phyloP scores from a whole-genome alignment of 1,139 yeast genomes.

The Nakaseomyces glabratus region DNA sequence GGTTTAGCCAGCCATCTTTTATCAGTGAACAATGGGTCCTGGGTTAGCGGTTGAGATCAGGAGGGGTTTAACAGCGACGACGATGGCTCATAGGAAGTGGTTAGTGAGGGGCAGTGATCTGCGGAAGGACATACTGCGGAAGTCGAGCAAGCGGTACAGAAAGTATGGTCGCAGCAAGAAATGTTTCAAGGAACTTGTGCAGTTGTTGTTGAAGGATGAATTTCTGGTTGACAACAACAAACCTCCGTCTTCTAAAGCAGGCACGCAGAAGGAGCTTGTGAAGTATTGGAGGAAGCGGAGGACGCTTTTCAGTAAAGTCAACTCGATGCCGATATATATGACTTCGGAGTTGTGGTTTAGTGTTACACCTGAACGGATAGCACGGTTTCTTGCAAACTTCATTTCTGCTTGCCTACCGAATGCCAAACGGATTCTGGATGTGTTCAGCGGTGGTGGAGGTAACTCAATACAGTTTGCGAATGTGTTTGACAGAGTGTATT shows the following conservation, averaged over 20 bases:
- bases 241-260: constrained; percentile 9
- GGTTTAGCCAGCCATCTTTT: too few relatives aligned
- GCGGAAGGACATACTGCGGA: not conserved
- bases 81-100: constrained; percentile 4
- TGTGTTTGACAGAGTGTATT: constrained; percentile 48
- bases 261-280: constrained; percentile 14
- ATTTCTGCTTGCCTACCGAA: constrained; percentile 43
- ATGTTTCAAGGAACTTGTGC: constrained; percentile 10
- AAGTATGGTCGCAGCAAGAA: constrained; percentile 3
- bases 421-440: constrained; percentile 46
- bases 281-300: constrained; percentile 26
- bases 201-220: constrained; percentile 13
- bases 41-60: too few relatives aligned
- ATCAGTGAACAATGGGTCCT: too few relatives aligned
- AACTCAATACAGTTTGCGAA: constrained; percentile 76
- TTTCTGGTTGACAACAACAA: constrained; percentile 11
- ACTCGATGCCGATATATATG: constrained; percentile 62
- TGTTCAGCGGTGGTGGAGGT: constrained; percentile 96
- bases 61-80: too few relatives aligned
- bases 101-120: constrained; percentile 2
- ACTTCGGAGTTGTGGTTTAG: constrained; percentile 80
- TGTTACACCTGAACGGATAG: constrained; percentile 79
- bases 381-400: constrained; percentile 53
- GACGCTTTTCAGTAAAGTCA: constrained; percentile 19
- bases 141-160: not conserved